Evolutionary conservation across 2,329 filamentous ascomycete species (phyloP), one percentile per base, ranked within the genome.

Genomic region (Ceratocystis alfenasii): DNA sequence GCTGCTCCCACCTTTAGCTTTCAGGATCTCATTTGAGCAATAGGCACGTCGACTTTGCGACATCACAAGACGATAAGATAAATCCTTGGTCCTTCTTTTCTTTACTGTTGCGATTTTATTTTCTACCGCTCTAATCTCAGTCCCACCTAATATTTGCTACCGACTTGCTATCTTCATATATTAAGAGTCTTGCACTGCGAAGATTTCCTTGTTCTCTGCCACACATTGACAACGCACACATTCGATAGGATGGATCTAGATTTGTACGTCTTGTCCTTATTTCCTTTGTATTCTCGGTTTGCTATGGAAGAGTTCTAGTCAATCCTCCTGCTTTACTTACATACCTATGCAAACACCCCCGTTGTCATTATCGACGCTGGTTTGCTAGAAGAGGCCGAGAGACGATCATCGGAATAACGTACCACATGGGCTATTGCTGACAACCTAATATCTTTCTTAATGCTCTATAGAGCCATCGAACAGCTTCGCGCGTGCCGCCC

Each of bases 401-500:
- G 36, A 10, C 3, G 10, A 53, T 53, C 20, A 10, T 25, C 3
- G 15, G 48, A 53, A 12, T 25, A 28, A 28, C 48, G 48, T 15
- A 25, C 12, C 20, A 25, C 25, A 20, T 30, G 30, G 55, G 25
- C 30, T n/a, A 36, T 59, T 25, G 5, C 22, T 41, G 15, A 64
- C 48, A 36, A 15, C 12, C 63, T 22, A n/a, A n/a, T 41, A 66
- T 61, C 25, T 62, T 17, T 30, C 20, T 59, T n/a, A 5, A 48
- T 28, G 48, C 48, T 15, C 22, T 17, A 25, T 28, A 96, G 93
- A 78, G 92, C 92, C 68, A 99, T 99, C 74, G 88, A 90, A 75
- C 92, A 96, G 77, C 82, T 99, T 74, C 90, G 94, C 79, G 89
- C 91, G 74, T 99, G 94, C 78, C 89, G 92, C 69, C 92, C 93